Conservation (phyloP, 2,329 filamentous ascomycete species). For the Fusarium anthophilum region DNA sequence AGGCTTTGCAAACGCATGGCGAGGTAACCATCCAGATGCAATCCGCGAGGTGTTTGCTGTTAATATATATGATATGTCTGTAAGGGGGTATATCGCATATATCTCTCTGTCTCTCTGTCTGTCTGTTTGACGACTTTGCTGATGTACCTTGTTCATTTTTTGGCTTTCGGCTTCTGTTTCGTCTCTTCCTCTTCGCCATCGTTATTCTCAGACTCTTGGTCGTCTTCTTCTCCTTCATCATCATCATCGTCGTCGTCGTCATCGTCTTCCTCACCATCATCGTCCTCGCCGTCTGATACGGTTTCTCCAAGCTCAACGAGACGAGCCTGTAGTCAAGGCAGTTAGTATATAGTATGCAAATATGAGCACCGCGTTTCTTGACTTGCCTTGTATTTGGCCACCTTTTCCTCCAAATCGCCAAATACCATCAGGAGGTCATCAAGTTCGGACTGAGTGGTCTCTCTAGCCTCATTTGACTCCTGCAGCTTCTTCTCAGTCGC, state of each 20-base stretch:
- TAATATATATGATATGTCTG: constrained; percentile 46
- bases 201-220: constrained; percentile 28
- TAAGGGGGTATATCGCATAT: constrained; percentile 42
- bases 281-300: constrained; percentile 81
- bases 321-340: constrained; percentile 56
- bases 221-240: constrained; percentile 29
- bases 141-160: background rate
- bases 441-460: constrained; percentile 74
- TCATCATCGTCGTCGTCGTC: constrained; percentile 46
- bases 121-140: background rate
- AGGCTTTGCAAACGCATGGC: background rate
- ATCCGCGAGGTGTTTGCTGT: constrained; percentile 40
- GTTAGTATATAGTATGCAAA: constrained; percentile 9
- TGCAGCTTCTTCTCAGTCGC: constrained; percentile 49
- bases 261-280: constrained; percentile 65
- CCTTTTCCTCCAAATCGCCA: constrained; percentile 81
- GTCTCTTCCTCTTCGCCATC: constrained; percentile 15
- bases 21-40: constrained; percentile 35
- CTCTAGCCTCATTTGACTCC: constrained; percentile 68
- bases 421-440: constrained; percentile 86
- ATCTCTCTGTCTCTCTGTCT: background rate
- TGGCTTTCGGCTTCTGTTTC: background rate
- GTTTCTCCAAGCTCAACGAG: constrained; percentile 73
- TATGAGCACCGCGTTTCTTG: background rate
- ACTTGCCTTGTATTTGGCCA: constrained; percentile 76